Percentiles rank a stretch among this genome's conserved stretches.
These are phyloP conservation scores for Phytopythium oedochilum DNA, from an alignment of 352 stramenopile species.

Conservation along the genomic window DNA sequence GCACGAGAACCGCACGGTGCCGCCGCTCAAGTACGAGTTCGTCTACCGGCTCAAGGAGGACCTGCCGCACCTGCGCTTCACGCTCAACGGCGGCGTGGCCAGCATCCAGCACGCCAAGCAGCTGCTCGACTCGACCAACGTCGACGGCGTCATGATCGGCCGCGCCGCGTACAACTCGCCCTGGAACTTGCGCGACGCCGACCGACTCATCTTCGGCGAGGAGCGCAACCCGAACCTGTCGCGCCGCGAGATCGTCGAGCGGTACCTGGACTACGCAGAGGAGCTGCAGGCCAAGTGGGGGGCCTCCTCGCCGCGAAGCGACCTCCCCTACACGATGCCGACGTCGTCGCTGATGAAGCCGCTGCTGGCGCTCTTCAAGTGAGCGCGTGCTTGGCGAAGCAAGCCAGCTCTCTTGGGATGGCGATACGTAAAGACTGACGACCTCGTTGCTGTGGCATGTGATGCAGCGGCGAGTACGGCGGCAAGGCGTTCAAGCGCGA, in stretches of 20 bases:
- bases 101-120: slow-evolving; percentile 90
- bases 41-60: slow-evolving; percentile 94
- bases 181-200: slow-evolving; percentile 86
- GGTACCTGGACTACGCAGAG: slow-evolving; percentile 86
- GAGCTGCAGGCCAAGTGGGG: slow-evolving; percentile 74
- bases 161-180: slow-evolving; percentile 86
- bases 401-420: too few species aligned
- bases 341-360: slow-evolving; percentile 80
- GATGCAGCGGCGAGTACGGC: slow-evolving; percentile 65
- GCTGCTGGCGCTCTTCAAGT: slow-evolving; percentile 75
- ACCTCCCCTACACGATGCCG: slow-evolving; percentile 66
- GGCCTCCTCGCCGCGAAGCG: slow-evolving; percentile 28
- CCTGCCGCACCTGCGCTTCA: slow-evolving; percentile 95
- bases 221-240: slow-evolving; percentile 75
- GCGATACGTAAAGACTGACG: too few species aligned
- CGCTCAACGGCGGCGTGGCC: slow-evolving; percentile 96
- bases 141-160: slow-evolving; percentile 91
- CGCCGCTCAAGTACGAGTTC: slow-evolving; percentile 94
- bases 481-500: slow-evolving; percentile 81
- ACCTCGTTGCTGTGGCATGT: too few species aligned
- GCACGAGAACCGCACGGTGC: slow-evolving; percentile 97
- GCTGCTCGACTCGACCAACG: slow-evolving; percentile 71
- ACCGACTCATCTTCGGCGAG: slow-evolving; percentile 77
- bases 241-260: slow-evolving; percentile 76
- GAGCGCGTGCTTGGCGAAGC: slow-evolving; percentile 1